Evolutionary conservation across 208 protist species (phyloP).

Genomic region (Trichomonas tenax): DNA sequence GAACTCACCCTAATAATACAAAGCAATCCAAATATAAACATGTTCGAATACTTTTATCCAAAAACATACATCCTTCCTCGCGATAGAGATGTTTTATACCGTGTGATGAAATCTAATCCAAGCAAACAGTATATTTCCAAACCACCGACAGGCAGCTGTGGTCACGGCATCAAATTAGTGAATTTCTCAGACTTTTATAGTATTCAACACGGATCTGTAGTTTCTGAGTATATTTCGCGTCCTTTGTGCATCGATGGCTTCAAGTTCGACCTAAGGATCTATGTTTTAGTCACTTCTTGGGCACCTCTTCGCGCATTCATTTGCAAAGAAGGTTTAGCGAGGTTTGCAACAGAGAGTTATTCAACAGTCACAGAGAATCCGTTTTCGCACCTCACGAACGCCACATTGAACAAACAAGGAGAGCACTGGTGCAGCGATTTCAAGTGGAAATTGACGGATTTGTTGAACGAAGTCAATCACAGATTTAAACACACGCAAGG

Average conservation of each 20-base stretch:
- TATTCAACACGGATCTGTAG: neutral
- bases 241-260: slow-evolving; percentile 31
- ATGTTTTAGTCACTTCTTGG: slow-evolving; percentile 32
- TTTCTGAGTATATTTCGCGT: slow-evolving; percentile 30
- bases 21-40: neutral
- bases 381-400: neutral
- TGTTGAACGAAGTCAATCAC: neutral
- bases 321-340: slow-evolving; percentile 24
- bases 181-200: neutral
- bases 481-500: neutral
- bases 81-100: neutral
- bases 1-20: neutral
- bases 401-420: neutral
- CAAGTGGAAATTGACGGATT: neutral
- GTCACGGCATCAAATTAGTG: neutral
- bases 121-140: neutral
- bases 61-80: neutral
- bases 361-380: neutral
- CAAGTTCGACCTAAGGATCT: slow-evolving; percentile 39
- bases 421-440: neutral
- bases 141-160: neutral
- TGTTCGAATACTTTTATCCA: neutral
- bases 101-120: neutral
- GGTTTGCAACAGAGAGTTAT: slow-evolving; percentile 30
- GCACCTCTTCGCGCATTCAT: slow-evolving; percentile 33